These are phyloP conservation scores for Haplosporangium sp. DNA, from an alignment of 371 early-diverging fungal species.

Conservation along the genomic window DNA sequence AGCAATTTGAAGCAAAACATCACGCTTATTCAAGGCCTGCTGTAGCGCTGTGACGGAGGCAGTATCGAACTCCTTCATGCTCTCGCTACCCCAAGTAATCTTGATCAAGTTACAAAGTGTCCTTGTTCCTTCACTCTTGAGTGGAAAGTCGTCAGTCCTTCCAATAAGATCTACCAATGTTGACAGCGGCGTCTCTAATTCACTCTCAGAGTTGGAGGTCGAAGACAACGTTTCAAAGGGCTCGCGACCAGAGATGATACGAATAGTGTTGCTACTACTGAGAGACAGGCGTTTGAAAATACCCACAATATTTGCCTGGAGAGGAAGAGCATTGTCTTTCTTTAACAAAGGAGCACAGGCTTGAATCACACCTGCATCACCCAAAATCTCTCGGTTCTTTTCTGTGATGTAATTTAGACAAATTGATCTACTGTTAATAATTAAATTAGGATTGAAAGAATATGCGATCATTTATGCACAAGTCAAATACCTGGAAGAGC, in stretches of 20 bases:
- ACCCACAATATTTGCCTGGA: conserved; percentile 71
- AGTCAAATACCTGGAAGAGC: conserved; percentile 63
- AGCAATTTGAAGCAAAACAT: conserved; percentile 60
- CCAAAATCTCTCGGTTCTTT: conserved; percentile 64
- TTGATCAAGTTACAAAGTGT: conserved; percentile 71
- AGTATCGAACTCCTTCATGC: conserved; percentile 39
- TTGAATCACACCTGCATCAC: conserved; percentile 62
- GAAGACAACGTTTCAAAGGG: conserved; percentile 48
- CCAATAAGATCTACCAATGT: conserved; percentile 60
- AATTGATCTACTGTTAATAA: not conserved
- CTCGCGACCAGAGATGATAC: conserved; percentile 49
- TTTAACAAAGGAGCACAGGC: conserved; percentile 62
- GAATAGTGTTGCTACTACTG: conserved; percentile 50
- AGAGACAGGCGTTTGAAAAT: conserved; percentile 70
- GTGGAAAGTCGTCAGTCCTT: conserved; percentile 68
- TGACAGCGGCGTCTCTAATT: conserved; percentile 53
- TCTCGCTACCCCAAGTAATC: conserved; percentile 43
- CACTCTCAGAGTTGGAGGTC: conserved; percentile 22
- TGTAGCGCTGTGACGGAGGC: conserved; percentile 53
- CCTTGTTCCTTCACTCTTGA: conserved; percentile 74
- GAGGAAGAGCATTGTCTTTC: conserved; percentile 70
- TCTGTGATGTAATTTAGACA: conserved; percentile 27
- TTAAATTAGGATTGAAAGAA: not conserved
- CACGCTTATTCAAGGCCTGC: conserved; percentile 52
- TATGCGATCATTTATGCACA: not conserved